Evolutionary conservation across 176 grass and related monocot genomes (phyloP).

Genomic region (Panicum miliaceum): DNA sequence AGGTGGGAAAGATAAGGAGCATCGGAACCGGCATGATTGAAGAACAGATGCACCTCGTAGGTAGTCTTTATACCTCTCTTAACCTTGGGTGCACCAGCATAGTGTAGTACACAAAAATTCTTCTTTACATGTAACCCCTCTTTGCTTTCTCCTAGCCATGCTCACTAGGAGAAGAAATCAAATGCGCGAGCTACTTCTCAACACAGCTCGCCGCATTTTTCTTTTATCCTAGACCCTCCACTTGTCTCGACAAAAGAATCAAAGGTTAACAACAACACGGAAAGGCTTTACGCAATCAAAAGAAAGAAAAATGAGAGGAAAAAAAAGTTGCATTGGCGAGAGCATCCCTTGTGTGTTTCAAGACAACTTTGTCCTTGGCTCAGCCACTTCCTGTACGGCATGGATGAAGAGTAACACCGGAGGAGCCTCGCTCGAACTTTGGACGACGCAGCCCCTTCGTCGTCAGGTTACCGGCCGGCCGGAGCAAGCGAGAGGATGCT

Average conservation of each 20-base stretch:
- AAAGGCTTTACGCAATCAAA: conserved; percentile 49
- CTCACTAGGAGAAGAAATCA: conserved; percentile 8
- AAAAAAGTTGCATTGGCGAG: not conserved
- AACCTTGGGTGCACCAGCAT: conserved; percentile 25
- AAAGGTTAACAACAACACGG: conserved; percentile 44
- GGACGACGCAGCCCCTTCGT: conserved; percentile 25
- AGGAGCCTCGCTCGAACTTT: not conserved
- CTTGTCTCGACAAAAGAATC: conserved; percentile 49
- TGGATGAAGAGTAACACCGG: not conserved
- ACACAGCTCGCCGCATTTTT: conserved; percentile 18
- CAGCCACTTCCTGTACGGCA: not conserved
- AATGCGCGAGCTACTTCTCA: conserved; percentile 10
- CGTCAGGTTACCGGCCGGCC: not conserved
- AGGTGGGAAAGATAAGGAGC: not conserved
- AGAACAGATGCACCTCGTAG: conserved; percentile 29
- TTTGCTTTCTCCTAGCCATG: conserved; percentile 28
- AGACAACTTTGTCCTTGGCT: not conserved
- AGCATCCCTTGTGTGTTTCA: not conserved
- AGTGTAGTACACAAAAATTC: conserved; percentile 32
- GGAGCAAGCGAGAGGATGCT: not conserved
- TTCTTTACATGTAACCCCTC: conserved; percentile 41
- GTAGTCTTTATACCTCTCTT: conserved; percentile 37
- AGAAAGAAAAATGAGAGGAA: conserved; percentile 21
- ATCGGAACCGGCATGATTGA: not conserved
- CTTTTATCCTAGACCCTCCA: conserved; percentile 36